Percentiles rank a stretch among this genome's conserved stretches.
Conservation (phyloP, 1,284 basidiomycete genomes). For the Moesziomyces parantarcticus region DNA sequence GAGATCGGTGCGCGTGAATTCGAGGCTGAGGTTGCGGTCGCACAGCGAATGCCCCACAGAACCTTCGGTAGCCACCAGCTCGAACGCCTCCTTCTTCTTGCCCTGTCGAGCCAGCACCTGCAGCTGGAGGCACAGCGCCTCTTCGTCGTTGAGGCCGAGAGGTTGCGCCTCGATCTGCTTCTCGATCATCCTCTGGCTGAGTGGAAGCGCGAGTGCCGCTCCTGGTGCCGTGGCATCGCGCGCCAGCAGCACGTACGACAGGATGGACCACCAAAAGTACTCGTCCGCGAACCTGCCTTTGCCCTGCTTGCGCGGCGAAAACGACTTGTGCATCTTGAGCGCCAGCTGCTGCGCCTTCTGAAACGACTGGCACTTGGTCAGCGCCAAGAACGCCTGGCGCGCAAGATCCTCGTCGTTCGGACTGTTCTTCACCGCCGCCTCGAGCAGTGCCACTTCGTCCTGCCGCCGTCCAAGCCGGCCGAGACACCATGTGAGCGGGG, state of each 20-base stretch:
- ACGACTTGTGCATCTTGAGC: constrained; percentile 43
- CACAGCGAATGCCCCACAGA: constrained; percentile 75
- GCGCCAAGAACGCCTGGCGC: constrained; percentile 79
- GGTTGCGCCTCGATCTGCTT: constrained; percentile 78
- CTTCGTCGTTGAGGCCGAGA: constrained; percentile 76
- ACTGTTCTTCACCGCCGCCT: constrained; percentile 71
- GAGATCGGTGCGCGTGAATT: constrained; percentile 68
- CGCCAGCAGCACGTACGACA: constrained; percentile 77
- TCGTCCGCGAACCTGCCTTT: constrained; percentile 80
- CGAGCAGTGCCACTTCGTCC: constrained; percentile 63
- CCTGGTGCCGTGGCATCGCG: constrained; percentile 44
- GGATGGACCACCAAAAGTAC: constrained; percentile 84
- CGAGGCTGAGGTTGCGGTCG: constrained; percentile 77
- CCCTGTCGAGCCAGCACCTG: constrained; percentile 77
- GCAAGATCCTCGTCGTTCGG: constrained; percentile 83
- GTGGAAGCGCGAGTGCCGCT: constrained; percentile 75
- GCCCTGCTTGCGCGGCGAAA: constrained; percentile 77
- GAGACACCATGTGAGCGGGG: constrained; percentile 82
- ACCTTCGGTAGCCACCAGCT: constrained; percentile 73
- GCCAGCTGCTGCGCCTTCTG: constrained; percentile 63
- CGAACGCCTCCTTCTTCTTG: constrained; percentile 71
- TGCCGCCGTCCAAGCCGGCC: constrained; percentile 79
- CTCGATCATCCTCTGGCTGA: constrained; percentile 75
- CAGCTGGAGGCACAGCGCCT: constrained; percentile 80
- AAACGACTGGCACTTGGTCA: constrained; percentile 50